Conservation (phyloP, 305 asterid genomes). For the Rubia occidens region DNA sequence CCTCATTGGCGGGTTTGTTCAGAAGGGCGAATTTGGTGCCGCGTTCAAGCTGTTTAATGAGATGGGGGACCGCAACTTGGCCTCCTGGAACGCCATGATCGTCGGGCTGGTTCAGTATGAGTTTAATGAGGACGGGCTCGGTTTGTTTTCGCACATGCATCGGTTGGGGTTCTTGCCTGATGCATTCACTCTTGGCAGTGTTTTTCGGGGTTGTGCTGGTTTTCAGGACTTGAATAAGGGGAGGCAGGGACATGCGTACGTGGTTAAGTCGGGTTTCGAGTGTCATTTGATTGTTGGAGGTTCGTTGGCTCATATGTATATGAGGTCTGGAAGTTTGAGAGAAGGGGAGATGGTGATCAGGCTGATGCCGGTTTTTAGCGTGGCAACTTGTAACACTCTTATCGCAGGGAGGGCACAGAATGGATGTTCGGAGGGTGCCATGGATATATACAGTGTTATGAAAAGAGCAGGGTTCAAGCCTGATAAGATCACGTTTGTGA, state of each 20-base stretch:
- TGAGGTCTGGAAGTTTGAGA: slow-evolving; percentile 53
- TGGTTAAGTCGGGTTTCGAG: slow-evolving; percentile 45
- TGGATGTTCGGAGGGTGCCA: slow-evolving; percentile 47
- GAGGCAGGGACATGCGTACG: slow-evolving; percentile 53
- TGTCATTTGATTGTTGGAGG: slow-evolving; percentile 55
- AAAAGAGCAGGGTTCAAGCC: slow-evolving; percentile 52
- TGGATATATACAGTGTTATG: slow-evolving; percentile 55
- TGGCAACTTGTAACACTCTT: slow-evolving; percentile 58
- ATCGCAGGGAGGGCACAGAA: slow-evolving; percentile 77
- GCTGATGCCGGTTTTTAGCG: slow-evolving; percentile 45
- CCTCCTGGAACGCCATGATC: slow-evolving; percentile 84
- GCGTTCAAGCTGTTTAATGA: slow-evolving; percentile 51
- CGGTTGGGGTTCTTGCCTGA: slow-evolving; percentile 50
- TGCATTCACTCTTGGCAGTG: slow-evolving; percentile 67
- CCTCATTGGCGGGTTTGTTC: slow-evolving; percentile 60
- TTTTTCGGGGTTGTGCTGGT: slow-evolving; percentile 87
- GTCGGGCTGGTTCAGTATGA: slow-evolving; percentile 56
- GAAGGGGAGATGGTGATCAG: slow-evolving; percentile 63
- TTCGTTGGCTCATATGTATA: slow-evolving; percentile 74
- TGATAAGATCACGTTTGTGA: slow-evolving; percentile 71
- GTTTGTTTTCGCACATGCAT: slow-evolving; percentile 49
- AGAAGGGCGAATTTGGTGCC: slow-evolving; percentile 41
- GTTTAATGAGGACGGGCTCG: slow-evolving; percentile 49
- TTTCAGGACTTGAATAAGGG: slow-evolving; percentile 60
- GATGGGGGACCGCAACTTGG: slow-evolving; percentile 60